A percentile compares a stretch with the other conserved stretches of the same genome.
Conservation (phyloP, 345 rosid species). For the Gynandropsis gynandra region DNA sequence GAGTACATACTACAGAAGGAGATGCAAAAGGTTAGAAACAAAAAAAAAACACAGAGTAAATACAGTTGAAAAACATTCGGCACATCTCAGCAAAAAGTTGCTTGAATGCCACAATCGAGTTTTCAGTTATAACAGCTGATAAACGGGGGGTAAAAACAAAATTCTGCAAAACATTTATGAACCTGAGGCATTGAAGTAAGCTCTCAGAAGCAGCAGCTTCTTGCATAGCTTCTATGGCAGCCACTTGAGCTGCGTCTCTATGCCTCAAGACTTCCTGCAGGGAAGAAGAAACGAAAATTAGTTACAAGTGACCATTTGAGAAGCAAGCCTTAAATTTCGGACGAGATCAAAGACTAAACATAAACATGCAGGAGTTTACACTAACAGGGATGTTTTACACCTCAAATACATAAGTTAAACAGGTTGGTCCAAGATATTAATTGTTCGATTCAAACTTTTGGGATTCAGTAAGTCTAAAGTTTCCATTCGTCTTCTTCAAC, state of each 20-base stretch:
- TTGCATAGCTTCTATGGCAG: slow-evolving; percentile 81
- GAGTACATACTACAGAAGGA: slow-evolving; percentile 56
- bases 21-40: slow-evolving; percentile 10
- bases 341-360: slow-evolving; percentile 13
- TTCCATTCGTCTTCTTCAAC: neutral
- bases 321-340: neutral
- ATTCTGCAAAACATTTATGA: slow-evolving; percentile 12
- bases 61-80: no score
- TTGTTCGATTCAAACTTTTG: no score
- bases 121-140: no score
- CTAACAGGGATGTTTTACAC: neutral
- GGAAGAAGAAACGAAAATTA: slow-evolving; percentile 1
- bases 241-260: slow-evolving; percentile 83
- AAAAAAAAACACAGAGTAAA: neutral
- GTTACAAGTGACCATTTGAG: slow-evolving; percentile 4
- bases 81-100: no score
- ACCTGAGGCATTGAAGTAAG: slow-evolving; percentile 88
- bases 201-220: slow-evolving; percentile 96
- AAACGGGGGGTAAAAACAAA: neutral
- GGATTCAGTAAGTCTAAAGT: no score
- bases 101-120: no score
- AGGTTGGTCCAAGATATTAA: no score
- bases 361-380: neutral
- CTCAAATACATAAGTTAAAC: neutral
- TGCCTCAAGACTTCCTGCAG: slow-evolving; percentile 77